Conservation (phyloP, 345 rosid genomes). For the Trapa incisa region DNA sequence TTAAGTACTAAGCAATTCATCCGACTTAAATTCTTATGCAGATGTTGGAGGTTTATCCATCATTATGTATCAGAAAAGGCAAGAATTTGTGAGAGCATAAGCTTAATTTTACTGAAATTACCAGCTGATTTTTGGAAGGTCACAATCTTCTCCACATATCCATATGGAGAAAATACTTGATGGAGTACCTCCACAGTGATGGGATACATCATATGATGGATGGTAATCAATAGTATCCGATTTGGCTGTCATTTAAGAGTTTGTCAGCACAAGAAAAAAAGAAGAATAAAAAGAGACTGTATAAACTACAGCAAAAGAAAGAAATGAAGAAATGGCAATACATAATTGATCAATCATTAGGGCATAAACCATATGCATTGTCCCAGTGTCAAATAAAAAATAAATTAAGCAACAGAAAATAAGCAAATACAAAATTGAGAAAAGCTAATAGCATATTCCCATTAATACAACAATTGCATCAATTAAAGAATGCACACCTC, state of each 20-base stretch:
- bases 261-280: not conserved
- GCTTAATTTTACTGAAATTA: conserved; percentile 12
- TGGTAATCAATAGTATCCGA: conserved; percentile 32
- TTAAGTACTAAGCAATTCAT: not conserved
- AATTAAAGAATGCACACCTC: conserved; percentile 47
- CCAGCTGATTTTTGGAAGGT: conserved; percentile 51
- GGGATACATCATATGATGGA: conserved; percentile 44
- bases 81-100: not conserved
- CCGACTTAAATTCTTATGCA: not conserved
- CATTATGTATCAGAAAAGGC: not conserved
- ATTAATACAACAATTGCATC: not conserved
- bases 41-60: not conserved
- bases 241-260: conserved; percentile 10
- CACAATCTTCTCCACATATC: conserved; percentile 44
- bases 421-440: not conserved
- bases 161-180: conserved; percentile 40
- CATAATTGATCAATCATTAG: not conserved
- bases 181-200: conserved; percentile 48
- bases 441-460: not conserved
- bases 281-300: not conserved
- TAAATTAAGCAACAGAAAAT: not conserved
- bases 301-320: not conserved
- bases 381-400: not conserved
- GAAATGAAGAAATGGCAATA: not conserved
- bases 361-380: not conserved